Evolutionary conservation across 2,329 filamentous ascomycete species (phyloP).

Genomic region (Cucurbitaria berberidis): DNA sequence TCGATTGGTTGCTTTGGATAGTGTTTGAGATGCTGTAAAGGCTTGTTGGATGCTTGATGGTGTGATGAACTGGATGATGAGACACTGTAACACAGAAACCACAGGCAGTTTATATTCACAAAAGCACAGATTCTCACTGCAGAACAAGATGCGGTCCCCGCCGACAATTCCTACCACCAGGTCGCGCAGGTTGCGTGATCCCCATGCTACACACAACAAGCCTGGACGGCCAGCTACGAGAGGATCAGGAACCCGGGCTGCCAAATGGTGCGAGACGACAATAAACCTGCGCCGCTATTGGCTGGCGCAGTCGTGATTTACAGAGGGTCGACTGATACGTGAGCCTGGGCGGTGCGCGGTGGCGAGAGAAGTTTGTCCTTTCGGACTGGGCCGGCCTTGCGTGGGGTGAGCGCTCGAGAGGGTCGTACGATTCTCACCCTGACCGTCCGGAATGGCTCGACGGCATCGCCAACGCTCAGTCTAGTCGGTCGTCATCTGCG

Average conservation of each 20-base stretch:
- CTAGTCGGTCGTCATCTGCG: background rate
- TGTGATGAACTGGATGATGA: constrained; percentile 5
- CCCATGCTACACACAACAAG: background rate
- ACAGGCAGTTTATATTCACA: constrained; percentile 10
- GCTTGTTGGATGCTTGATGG: constrained; percentile 4
- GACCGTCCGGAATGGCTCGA: background rate
- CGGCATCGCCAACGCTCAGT: background rate
- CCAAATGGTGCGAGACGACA: constrained; percentile 14
- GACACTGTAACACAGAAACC: constrained; percentile 7
- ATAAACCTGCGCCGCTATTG: constrained; percentile 8
- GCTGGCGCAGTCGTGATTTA: background rate
- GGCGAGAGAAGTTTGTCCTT: constrained; percentile 27
- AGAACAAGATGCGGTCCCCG: constrained; percentile 1
- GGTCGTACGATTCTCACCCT: constrained; percentile 26
- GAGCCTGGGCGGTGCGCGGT: constrained; percentile 16
- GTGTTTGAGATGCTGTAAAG: background rate
- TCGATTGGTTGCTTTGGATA: background rate
- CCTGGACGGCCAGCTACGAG: background rate
- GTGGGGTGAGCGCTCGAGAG: constrained; percentile 13
- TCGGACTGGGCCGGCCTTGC: constrained; percentile 9
- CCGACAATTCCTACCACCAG: constrained; percentile 3
- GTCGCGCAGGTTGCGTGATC: constrained; percentile 7
- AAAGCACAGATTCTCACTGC: background rate
- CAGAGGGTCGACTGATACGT: constrained; percentile 22
- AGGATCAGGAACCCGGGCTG: constrained; percentile 6